phyloP scores from a whole-genome alignment of 2,329 filamentous ascomycete genomes.

The Leptographium flavum region DNA sequence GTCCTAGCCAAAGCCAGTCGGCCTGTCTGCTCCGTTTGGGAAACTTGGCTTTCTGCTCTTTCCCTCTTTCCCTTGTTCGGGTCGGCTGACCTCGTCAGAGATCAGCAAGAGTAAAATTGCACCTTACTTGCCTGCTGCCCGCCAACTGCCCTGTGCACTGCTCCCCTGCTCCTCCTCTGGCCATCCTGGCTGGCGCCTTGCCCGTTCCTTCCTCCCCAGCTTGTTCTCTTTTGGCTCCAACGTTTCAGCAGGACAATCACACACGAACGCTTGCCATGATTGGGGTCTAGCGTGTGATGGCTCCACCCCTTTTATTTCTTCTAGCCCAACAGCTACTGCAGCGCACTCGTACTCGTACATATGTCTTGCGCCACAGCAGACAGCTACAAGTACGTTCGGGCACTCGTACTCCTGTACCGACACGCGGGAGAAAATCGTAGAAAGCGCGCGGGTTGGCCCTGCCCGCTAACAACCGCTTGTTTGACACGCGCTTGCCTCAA shows the following conservation, averaged over 20 bases:
- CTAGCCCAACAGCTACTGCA: too few relatives aligned
- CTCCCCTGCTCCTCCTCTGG: background rate
- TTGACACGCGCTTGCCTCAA: background rate
- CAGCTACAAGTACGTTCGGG: too few relatives aligned
- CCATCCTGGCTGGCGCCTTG: background rate
- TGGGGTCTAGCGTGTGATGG: background rate
- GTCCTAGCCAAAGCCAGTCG: too few relatives aligned
- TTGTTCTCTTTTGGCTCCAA: constrained; percentile 1
- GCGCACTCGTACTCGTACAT: too few relatives aligned
- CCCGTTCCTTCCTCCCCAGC: background rate
- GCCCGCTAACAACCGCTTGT: background rate
- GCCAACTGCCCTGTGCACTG: background rate
- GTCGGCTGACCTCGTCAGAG: background rate
- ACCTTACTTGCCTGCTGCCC: background rate
- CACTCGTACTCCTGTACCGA: background rate
- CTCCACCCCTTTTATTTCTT: constrained; percentile 10
- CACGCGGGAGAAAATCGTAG: background rate
- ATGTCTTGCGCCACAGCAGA: too few relatives aligned
- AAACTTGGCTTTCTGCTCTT: background rate
- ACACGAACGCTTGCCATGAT: constrained; percentile 5
- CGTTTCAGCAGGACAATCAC: constrained; percentile 9
- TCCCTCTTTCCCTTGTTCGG: background rate
- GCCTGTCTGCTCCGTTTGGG: too few relatives aligned
- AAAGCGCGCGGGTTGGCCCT: constrained; percentile 2
- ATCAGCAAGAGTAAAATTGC: constrained; percentile 1